Evolutionary conservation across 1,284 basidiomycete species (phyloP), one percentile per base, ranked within the genome.

Genomic region (Polyporus tsugae): DNA sequence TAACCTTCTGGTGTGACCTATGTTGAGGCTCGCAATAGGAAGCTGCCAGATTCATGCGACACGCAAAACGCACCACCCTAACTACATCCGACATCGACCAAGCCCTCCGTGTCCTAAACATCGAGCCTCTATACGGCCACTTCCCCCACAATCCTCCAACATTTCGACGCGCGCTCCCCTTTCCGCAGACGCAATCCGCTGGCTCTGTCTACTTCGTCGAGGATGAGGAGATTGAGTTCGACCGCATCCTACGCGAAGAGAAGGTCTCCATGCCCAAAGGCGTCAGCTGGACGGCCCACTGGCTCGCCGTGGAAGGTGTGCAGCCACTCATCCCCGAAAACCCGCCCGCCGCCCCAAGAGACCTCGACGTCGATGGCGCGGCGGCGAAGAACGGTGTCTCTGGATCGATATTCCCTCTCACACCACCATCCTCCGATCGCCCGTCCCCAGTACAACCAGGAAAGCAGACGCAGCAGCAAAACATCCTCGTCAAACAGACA

Each of bases 201-300:
- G 87, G 90, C 38, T 81, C 94, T 38, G 89, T 99, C 4, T 98
- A 96, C 82, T 95, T 96, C 75, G 89, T 98, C 17, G 95, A 98
- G 73, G 97, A 99, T 77, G 96, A 99, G 75, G 97, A 99, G 81
- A 94, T 99, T 68, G 97, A 99, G 81, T 96, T 99, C 77, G 95
- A 97, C 77, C 93, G 91, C 62, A 90, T 96, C 9, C 82, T 97
- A 39, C 89, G 92, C 63, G 93, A 94, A 75, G 93, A 95, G 77
- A 92, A 95, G 78, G 89, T 95, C 38, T 84, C 87, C 0, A 80
- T 95, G 13, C 93, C 94, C 0, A 90, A 91, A 74, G 91, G 91
- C 46, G 89, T 93, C 62, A 89, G 84, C 70, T 96, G 93, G 90
- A 91, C 90, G 33, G 95, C 96, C 4, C 97, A 99, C 79, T 99